A percentile compares a stretch with the other conserved stretches of the same genome.
Evolutionary conservation across 192 early-diverging fungal genomes (phyloP).

Genomic region (Pilaira anomala): DNA sequence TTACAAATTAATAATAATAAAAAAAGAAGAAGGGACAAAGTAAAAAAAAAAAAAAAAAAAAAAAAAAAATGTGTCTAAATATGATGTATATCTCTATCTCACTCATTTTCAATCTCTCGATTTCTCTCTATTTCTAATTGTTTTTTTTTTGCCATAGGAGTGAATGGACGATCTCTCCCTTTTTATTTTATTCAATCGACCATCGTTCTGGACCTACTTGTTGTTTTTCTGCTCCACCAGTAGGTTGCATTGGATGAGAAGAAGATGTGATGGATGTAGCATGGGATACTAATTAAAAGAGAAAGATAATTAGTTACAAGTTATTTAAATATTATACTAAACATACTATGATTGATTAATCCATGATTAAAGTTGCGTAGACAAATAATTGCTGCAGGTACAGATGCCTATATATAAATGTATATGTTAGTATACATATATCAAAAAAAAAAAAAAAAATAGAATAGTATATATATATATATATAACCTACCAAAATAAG

Average conservation of each 20-base stretch:
- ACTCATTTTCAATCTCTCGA: no score
- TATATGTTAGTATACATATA: no score
- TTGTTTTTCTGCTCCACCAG: constrained; percentile 17
- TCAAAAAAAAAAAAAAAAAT: neutral
- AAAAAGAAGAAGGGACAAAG: no score
- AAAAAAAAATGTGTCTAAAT: no score
- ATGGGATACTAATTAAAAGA: constrained; percentile 26
- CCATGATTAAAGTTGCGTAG: constrained; percentile 69
- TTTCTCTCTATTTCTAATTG: no score
- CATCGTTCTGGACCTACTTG: constrained; percentile 18
- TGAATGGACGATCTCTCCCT: no score
- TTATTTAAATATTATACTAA: neutral
- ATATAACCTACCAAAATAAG: constrained; percentile 41
- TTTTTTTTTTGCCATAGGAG: no score
- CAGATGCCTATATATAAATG: constrained; percentile 36
- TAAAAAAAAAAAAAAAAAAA: no score
- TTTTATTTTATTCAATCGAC: constrained; percentile 32
- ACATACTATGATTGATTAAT: constrained; percentile 64
- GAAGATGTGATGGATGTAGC: constrained; percentile 18
- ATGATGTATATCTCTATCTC: no score
- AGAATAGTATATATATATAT: neutral
- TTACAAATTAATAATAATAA: no score
- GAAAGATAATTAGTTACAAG: neutral
- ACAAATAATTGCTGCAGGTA: constrained; percentile 55
- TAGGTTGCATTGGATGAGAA: constrained; percentile 30